Evolutionary conservation across 1,139 yeast genomes (phyloP), one percentile per base, ranked within the genome.

Genomic region (Zygoascus hellenicus): DNA sequence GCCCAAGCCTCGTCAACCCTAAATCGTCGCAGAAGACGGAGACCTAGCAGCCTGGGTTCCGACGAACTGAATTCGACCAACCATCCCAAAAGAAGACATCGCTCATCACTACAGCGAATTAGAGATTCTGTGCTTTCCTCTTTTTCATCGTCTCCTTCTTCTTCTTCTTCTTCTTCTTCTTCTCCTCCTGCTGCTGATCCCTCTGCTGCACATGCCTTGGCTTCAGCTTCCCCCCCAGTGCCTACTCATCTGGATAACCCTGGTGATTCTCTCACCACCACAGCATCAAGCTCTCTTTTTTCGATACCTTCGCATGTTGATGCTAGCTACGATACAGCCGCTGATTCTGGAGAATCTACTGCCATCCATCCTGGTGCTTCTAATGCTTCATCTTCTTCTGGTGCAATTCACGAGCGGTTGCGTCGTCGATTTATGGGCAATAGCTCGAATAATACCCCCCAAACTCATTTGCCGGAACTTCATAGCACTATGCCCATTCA

Each of bases 21-120:
- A 3, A 36, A 36, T 22, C 14, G 40, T 9, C 40, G 46, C 10
- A 33, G 46, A 10, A 32, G 48, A 33, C 38, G 48, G 22, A 17
- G 48, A 9, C 42, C 38, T 13, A 38, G 43, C 16, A 38, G 40
- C 17, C 14, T 31, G 16, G 41, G 46, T 26, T 31, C 38, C 2
- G 44, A 41, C 17, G 48, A 46, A 17, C 28, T 19, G 5, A 32
- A 38, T 33, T 22, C 26, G 6, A 22, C 26, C 26, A 22, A 22
- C 26, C 17, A 28, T n/a, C 31, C 43, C 6, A 42, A 38, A 22
- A 45, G 48, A n/a, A 38, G 42, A 3, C 42, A 46, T 26, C 33
- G 48, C 19, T 45, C 48, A 14, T 45, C 48, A 9, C 15, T 45
- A 15, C 46, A 43, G 29, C 41, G 46, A 13, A 32, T 41, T 14